Conservation (phyloP, 495 filamentous ascomycete species). For the Tuber indicum region DNA sequence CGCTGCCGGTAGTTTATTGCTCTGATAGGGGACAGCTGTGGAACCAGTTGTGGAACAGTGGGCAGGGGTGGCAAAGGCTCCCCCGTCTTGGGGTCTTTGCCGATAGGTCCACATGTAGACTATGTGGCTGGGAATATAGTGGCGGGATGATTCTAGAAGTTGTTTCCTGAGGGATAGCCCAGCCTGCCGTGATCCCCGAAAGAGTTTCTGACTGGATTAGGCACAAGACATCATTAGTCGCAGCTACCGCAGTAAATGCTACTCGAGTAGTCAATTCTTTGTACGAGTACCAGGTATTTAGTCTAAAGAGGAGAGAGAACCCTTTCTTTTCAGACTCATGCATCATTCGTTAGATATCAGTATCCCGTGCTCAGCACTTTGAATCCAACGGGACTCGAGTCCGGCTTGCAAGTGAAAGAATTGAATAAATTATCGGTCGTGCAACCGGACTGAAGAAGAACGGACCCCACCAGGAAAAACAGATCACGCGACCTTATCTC, state of each 20-base stretch:
- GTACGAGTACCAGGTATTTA: not conserved
- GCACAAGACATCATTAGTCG: not conserved
- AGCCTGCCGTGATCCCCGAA: not conserved
- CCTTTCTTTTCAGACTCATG: not conserved
- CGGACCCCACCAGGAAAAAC: not conserved
- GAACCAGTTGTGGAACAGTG: not conserved
- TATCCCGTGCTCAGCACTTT: not conserved
- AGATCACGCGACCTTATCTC: slow-evolving; percentile 30
- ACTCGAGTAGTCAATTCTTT: not conserved
- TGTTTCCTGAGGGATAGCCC: not conserved
- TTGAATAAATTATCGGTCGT: not conserved
- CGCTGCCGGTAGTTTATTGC: not conserved
- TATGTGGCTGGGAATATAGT: not conserved
- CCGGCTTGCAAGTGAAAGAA: not conserved
- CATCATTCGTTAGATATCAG: not conserved
- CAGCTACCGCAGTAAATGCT: not conserved
- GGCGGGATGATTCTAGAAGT: not conserved
- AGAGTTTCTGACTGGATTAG: not conserved
- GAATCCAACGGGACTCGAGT: not conserved
- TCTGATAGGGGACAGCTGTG: not conserved
- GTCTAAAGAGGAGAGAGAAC: not conserved
- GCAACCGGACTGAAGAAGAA: not conserved
- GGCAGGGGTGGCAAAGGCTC: not conserved
- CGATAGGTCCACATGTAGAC: too few species aligned
- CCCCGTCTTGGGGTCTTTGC: not conserved